Conservation (phyloP, 257 asterid genomes). For the Catharanthus roseus region DNA sequence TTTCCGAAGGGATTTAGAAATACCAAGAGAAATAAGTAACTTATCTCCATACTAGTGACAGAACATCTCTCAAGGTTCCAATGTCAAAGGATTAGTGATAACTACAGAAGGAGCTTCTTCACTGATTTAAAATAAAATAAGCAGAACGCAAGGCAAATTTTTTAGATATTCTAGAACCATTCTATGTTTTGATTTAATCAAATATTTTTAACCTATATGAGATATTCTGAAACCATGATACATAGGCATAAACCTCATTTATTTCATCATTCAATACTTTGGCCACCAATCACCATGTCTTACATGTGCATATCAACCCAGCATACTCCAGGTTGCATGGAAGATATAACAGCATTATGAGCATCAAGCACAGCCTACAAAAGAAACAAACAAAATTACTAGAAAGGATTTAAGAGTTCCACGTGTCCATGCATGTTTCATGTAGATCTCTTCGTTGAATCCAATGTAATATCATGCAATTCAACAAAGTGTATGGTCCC, state of each 20-base stretch:
- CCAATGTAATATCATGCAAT: background rate
- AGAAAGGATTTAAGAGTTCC: slow-evolving; percentile 1
- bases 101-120: background rate
- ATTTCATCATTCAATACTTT: slow-evolving; percentile 11
- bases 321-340: slow-evolving; percentile 79
- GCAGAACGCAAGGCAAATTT: background rate
- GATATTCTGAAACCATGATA: background rate
- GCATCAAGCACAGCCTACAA: slow-evolving; percentile 94
- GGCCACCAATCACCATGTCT: slow-evolving; percentile 22
- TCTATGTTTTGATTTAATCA: background rate
- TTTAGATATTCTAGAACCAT: background rate
- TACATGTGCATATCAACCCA: slow-evolving; percentile 98
- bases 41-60: background rate
- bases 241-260: slow-evolving; percentile 1
- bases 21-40: background rate
- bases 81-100: background rate
- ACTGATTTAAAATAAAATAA: background rate
- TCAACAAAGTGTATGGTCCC: background rate
- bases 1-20: background rate
- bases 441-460: background rate
- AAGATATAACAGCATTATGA: slow-evolving; percentile 90
- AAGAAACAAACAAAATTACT: slow-evolving; percentile 13
- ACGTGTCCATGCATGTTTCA: background rate
- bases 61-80: background rate
- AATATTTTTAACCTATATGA: background rate